phyloP scores from a whole-genome alignment of 108 stramenopile species.

The Nitzschia sp. region DNA sequence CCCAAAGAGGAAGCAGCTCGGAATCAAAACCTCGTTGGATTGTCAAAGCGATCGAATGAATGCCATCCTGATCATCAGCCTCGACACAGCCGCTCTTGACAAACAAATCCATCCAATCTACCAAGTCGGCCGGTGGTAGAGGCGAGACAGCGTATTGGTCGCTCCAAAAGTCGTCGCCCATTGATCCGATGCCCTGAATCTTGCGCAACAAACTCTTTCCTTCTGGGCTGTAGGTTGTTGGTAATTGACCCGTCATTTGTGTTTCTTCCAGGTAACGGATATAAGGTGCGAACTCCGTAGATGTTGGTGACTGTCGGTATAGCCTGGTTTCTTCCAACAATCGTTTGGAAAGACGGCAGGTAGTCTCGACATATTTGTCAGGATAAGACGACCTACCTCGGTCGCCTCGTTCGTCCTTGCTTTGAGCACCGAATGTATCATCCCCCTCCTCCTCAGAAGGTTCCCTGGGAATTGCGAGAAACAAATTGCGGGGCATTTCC shows the following conservation, averaged over 20 bases:
- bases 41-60: constrained; percentile 7
- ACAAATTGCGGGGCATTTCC: too few relatives aligned
- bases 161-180: neutral
- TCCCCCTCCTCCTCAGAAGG: too few relatives aligned
- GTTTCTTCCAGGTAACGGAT: constrained; percentile 54
- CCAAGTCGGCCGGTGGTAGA: constrained; percentile 4
- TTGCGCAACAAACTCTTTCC: constrained; percentile 45
- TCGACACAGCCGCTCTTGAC: neutral
- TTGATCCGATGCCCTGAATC: constrained; percentile 25
- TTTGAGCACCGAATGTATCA: too few relatives aligned
- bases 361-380: neutral
- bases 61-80: neutral
- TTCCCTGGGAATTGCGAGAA: too few relatives aligned
- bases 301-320: constrained; percentile 33
- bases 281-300: constrained; percentile 47
- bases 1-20: constrained; percentile 56
- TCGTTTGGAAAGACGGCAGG: constrained; percentile 4
- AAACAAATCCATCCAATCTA: constrained; percentile 14
- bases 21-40: constrained; percentile 25
- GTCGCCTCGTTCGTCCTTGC: too few relatives aligned
- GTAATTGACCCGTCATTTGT: constrained; percentile 40
- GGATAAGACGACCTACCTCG: too few relatives aligned
- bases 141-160: neutral
- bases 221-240: constrained; percentile 44
- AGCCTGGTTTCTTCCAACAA: constrained; percentile 13